These are phyloP conservation scores for Coemansia erecta DNA, from an alignment of 192 early-diverging fungal species.

Conservation along the genomic window DNA sequence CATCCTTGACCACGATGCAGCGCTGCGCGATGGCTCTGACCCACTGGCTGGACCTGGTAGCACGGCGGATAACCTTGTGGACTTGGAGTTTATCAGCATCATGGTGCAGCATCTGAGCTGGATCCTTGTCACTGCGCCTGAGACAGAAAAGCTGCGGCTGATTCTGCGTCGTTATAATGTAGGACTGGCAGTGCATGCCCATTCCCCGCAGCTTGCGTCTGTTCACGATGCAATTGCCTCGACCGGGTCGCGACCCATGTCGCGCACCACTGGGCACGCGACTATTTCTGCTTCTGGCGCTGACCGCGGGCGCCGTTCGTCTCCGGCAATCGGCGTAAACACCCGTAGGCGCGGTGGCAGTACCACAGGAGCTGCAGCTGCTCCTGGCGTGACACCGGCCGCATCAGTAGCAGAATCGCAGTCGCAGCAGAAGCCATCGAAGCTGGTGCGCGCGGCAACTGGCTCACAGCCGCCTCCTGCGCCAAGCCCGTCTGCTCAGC, in stretches of 20 bases:
- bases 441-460: slow-evolving; percentile 9
- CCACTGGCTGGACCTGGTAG: neutral
- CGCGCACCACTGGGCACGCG: neutral
- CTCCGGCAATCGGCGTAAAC: neutral
- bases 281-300: slow-evolving; percentile 2
- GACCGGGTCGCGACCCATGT: neutral
- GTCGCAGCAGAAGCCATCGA: slow-evolving; percentile 4
- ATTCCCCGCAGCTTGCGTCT: slow-evolving; percentile 11
- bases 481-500: slow-evolving; percentile 1
- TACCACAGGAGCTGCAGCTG: neutral
- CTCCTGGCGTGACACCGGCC: neutral
- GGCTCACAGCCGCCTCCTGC: too few species aligned
- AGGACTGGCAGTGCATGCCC: slow-evolving; percentile 28
- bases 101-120: slow-evolving; percentile 99
- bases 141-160: slow-evolving; percentile 77
- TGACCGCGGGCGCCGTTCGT: neutral
- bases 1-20: too few species aligned
- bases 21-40: too few species aligned
- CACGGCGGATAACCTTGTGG: slow-evolving; percentile 9
- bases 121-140: slow-evolving; percentile 93
- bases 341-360: slow-evolving; percentile 5
- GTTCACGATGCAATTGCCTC: slow-evolving; percentile 8
- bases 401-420: neutral
- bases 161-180: slow-evolving; percentile 77
- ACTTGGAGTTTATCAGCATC: slow-evolving; percentile 83